These are phyloP conservation scores for Nicotiana sylvestris DNA, from an alignment of 257 asterid genomes.

Conservation along the genomic window DNA sequence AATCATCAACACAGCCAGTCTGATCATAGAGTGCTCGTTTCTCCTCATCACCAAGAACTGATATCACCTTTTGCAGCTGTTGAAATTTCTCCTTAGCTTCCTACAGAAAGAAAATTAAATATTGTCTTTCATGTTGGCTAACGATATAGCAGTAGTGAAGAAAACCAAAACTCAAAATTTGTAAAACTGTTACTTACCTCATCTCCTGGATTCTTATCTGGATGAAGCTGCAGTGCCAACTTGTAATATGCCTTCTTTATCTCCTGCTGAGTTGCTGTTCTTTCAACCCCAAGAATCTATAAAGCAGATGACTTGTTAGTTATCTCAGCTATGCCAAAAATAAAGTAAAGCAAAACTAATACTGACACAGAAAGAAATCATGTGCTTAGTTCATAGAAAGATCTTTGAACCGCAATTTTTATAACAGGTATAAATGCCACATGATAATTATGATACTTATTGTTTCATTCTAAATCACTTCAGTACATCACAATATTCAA, in stretches of 20 bases:
- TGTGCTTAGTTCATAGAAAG: not conserved
- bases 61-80: constrained; percentile 85
- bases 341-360: no score
- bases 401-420: not conserved
- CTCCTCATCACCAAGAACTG: constrained; percentile 84
- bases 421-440: not conserved
- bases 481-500: not conserved
- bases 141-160: not conserved
- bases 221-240: constrained; percentile 80
- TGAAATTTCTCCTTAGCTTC: constrained; percentile 93
- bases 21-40: constrained; percentile 86
- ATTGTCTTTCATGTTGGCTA: not conserved
- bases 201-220: constrained; percentile 82
- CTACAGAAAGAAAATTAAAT: constrained; percentile 28
- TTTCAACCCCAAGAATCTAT: constrained; percentile 78
- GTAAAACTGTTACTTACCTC: constrained; percentile 39
- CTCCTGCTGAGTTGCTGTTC: constrained; percentile 66
- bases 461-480: not conserved
- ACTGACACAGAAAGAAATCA: not conserved
- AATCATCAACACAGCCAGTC: constrained; percentile 94
- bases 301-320: constrained; percentile 6
- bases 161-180: no score
- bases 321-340: not conserved
- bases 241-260: constrained; percentile 77
- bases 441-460: not conserved